These are phyloP conservation scores for Diaporthe aspalathi DNA, from an alignment of 2,329 filamentous ascomycete species.

Conservation along the genomic window DNA sequence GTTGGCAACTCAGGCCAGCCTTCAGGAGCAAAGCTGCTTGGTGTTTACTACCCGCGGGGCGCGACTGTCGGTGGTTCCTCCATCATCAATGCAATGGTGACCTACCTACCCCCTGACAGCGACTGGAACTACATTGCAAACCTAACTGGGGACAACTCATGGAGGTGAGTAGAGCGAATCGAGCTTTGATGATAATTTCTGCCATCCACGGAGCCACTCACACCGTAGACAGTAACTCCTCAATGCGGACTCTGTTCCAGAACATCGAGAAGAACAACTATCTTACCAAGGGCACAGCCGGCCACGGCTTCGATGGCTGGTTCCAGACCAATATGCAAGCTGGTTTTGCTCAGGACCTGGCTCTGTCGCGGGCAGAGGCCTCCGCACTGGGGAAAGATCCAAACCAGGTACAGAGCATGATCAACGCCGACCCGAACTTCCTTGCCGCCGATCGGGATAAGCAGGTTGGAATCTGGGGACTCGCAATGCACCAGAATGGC, in stretches of 20 bases:
- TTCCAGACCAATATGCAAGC: conserved; percentile 44
- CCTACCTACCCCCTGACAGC: conserved; percentile 45
- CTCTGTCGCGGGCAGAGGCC: conserved; percentile 39
- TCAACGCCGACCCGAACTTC: conserved; percentile 37
- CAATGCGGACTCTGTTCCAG: conserved; percentile 43
- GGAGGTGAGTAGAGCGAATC: conserved; percentile 40
- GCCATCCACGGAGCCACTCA: neutral
- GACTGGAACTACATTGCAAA: conserved; percentile 46
- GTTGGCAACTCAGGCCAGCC: conserved; percentile 47
- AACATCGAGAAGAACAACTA: conserved; percentile 46
- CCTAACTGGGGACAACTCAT: conserved; percentile 45
- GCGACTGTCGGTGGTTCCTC: conserved; percentile 48
- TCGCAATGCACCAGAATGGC: conserved; percentile 39
- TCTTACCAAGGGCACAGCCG: conserved; percentile 38
- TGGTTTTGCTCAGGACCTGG: conserved; percentile 41
- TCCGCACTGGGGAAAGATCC: neutral
- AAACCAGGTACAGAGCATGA: conserved; percentile 39
- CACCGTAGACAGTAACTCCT: conserved; percentile 39
- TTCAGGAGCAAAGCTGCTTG: conserved; percentile 45
- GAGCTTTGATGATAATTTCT: no score
- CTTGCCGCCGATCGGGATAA: conserved; percentile 39
- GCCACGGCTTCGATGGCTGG: conserved; percentile 45
- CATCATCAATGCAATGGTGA: conserved; percentile 47
- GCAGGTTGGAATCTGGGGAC: conserved; percentile 40
- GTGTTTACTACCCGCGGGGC: conserved; percentile 49